Evolutionary conservation across 345 rosid genomes (phyloP), one percentile per base, ranked within the genome.

Genomic region (Gossypium longicalyx): DNA sequence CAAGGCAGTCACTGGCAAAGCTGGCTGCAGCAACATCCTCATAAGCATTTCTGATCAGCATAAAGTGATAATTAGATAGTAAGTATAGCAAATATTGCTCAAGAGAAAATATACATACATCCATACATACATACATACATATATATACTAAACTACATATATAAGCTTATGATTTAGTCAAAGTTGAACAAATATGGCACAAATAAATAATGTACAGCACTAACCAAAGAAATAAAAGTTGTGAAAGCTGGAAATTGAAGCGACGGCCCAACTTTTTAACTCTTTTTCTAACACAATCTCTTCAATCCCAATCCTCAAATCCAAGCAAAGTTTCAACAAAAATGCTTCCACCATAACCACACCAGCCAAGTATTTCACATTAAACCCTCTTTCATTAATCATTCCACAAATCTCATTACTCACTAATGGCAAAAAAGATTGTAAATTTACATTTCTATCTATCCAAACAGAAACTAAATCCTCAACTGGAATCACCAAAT

Each of bases 201-300:
- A 34, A 34, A 34, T 34, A 34, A 34, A 34, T 5, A 34, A 34
- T 3, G 63, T 61, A 67, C 6, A 43, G 19, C 67, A 81, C 88
- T 79, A 69, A 89, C 90, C 93, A 29, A 78, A 87, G 75, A 87
- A 87, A 78, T 76, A 83, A 52, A 79, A 56, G 80, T 80, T 82
- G 74, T n/a, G 81, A 49, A 82, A 80, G 9, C 74, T 82, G 2
- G 91, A 83, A 59, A 87, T 77, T 3, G 85, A 82, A 68, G 86
- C 83, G 76, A 87, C 83, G 41, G 77, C 83, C 86, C 87, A 81
- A 70, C 79, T 81, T 67, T 75, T 83, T 79, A 89, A 57, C 38
- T 85, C 85, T 70, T 82, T 83, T 82, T 82, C 88, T 74, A 80
- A 9, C 48, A 78, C 84, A 23, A 12, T 51, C 59, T 80, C 80